These are phyloP conservation scores for Ganoderma lingzhi DNA, from an alignment of 1,284 basidiomycete species.

Conservation along the genomic window DNA sequence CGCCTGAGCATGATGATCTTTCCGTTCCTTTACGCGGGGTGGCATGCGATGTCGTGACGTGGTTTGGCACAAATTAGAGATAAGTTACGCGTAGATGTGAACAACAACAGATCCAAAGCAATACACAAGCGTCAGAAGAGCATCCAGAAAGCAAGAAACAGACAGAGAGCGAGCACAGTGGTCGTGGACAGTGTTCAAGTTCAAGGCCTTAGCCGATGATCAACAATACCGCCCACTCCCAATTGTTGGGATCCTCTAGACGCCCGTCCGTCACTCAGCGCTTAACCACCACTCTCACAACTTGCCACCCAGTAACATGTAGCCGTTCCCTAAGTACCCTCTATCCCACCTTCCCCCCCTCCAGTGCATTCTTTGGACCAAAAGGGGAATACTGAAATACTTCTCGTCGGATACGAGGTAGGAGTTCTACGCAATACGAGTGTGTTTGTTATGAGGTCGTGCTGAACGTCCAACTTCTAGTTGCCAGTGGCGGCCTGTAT, in stretches of 20 bases:
- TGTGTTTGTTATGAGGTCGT: too few species aligned
- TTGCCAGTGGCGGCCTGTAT: too few species aligned
- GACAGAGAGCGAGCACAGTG: not conserved
- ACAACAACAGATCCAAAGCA: constrained; percentile 3
- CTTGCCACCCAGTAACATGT: too few species aligned
- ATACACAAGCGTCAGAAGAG: constrained; percentile 18
- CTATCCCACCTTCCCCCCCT: too few species aligned
- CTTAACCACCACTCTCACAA: not conserved
- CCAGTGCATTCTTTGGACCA: too few species aligned
- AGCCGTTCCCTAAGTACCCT: too few species aligned
- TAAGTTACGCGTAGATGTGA: constrained; percentile 17
- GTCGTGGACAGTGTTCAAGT: not conserved
- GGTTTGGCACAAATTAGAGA: constrained; percentile 9
- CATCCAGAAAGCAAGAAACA: constrained; percentile 22
- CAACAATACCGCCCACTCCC: constrained; percentile 2
- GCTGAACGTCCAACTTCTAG: too few species aligned
- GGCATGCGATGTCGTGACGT: constrained; percentile 12
- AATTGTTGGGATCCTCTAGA: not conserved
- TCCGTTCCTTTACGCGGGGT: constrained; percentile 6
- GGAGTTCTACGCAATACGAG: too few species aligned
- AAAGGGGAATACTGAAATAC: too few species aligned
- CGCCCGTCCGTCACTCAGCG: not conserved
- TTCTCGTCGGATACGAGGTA: too few species aligned
- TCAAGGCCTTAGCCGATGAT: not conserved
- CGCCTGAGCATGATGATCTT: not conserved